phyloP scores from a whole-genome alignment of 2,329 filamentous ascomycete genomes.

The Alternaria sp. region DNA sequence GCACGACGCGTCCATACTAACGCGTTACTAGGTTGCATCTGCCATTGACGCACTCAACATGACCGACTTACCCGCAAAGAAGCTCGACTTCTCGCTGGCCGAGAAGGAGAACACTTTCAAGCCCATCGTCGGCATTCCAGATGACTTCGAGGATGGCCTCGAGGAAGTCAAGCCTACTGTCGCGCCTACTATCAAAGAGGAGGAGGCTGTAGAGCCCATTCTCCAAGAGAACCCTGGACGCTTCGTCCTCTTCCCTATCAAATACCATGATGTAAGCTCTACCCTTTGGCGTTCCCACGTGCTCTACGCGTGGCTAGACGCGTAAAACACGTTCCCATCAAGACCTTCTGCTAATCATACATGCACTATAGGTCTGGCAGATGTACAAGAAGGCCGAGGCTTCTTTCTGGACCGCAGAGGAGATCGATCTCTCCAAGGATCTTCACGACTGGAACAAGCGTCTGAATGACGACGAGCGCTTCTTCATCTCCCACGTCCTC shows the following conservation, averaged over 20 bases:
- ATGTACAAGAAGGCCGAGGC: slow-evolving; percentile 99
- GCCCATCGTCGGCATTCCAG: slow-evolving; percentile 61
- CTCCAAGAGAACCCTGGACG: slow-evolving; percentile 94
- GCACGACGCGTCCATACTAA: slow-evolving; percentile 50
- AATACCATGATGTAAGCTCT: slow-evolving; percentile 92
- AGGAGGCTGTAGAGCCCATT: slow-evolving; percentile 86
- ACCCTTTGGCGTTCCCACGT: slow-evolving; percentile 4
- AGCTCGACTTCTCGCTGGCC: slow-evolving; percentile 75
- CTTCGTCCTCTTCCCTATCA: slow-evolving; percentile 98
- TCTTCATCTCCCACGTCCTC: slow-evolving; percentile 97
- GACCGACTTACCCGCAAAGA: slow-evolving; percentile 86
- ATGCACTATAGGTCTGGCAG: slow-evolving; percentile 83
- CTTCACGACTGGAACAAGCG: slow-evolving; percentile 99
- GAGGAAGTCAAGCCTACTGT: slow-evolving; percentile 61
- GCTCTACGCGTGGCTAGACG: slow-evolving; percentile 63
- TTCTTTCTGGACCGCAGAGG: slow-evolving; percentile 99
- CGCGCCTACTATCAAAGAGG: slow-evolving; percentile 64
- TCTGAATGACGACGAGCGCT: slow-evolving; percentile 94
- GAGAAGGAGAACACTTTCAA: slow-evolving; percentile 85
- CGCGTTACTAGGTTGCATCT: slow-evolving; percentile 73
- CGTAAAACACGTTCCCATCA: slow-evolving; percentile 59
- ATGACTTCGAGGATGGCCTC: slow-evolving; percentile 50
- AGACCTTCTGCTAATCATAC: slow-evolving; percentile 42
- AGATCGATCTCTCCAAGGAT: slow-evolving; percentile 99
- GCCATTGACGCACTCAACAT: slow-evolving; percentile 90